These are phyloP conservation scores for Globisporangium okanoganense DNA, from an alignment of 352 stramenopile genomes.

Conservation along the genomic window DNA sequence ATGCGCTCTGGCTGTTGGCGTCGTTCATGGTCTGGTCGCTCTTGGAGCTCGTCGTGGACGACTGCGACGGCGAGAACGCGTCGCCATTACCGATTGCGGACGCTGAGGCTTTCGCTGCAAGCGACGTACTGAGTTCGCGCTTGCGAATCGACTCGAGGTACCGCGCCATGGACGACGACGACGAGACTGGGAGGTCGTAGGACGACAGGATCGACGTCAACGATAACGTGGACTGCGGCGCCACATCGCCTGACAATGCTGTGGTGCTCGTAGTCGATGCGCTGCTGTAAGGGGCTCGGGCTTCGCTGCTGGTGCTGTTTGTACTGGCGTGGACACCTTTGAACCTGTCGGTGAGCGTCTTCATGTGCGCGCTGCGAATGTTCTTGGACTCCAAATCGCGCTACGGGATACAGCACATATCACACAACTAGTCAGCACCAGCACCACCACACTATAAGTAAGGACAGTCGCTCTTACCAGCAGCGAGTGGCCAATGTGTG, in stretches of 20 bases:
- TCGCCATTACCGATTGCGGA: slow-evolving; percentile 8
- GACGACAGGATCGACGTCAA: slow-evolving; percentile 46
- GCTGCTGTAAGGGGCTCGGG: background rate
- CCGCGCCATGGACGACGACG: slow-evolving; percentile 49
- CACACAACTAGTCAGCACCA: background rate
- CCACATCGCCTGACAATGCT: background rate
- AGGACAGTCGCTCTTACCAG: slow-evolving; percentile 31
- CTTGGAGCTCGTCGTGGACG: slow-evolving; percentile 33
- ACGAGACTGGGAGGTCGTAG: slow-evolving; percentile 36
- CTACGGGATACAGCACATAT: slow-evolving; percentile 21
- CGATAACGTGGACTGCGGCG: slow-evolving; percentile 10
- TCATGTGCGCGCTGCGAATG: slow-evolving; percentile 74
- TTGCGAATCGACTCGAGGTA: slow-evolving; percentile 49
- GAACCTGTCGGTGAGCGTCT: slow-evolving; percentile 63
- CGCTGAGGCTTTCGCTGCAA: slow-evolving; percentile 25
- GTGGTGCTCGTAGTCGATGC: background rate
- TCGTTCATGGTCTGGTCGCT: slow-evolving; percentile 10
- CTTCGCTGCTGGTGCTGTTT: background rate
- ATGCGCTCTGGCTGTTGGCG: slow-evolving; percentile 6
- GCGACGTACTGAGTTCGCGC: slow-evolving; percentile 24
- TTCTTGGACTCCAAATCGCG: slow-evolving; percentile 67
- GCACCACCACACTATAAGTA: background rate
- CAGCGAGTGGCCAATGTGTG: slow-evolving; percentile 58
- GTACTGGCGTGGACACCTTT: slow-evolving; percentile 8
- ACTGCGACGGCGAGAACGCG: slow-evolving; percentile 39